Percentiles rank a stretch among this genome's conserved stretches.
Evolutionary conservation across 768 basidiomycete genomes (phyloP).

Genomic region (Lactarius hengduanensis): DNA sequence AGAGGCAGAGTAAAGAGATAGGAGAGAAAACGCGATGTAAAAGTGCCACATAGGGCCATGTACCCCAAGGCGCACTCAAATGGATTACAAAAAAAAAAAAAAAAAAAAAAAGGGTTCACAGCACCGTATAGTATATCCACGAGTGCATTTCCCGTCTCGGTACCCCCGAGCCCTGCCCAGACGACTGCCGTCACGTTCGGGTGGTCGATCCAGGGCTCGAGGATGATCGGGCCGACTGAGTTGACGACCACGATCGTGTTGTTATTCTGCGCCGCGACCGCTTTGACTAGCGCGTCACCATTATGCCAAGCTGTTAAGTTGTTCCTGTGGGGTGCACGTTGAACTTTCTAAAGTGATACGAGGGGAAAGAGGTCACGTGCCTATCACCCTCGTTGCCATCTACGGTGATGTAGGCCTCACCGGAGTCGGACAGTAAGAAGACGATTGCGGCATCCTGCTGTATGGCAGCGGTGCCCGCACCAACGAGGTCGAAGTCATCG

Average conservation of each 20-base stretch:
- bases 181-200: constrained; percentile 67
- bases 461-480: constrained; percentile 43
- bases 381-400: constrained; percentile 59
- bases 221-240: constrained; percentile 67
- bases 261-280: constrained; percentile 63
- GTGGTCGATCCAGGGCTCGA: constrained; percentile 72
- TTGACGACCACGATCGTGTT: constrained; percentile 83
- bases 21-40: too few relatives aligned
- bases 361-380: constrained; percentile 38
- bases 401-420: constrained; percentile 54
- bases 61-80: too few relatives aligned
- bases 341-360: background rate
- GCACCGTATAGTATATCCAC: constrained; percentile 75
- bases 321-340: constrained; percentile 11
- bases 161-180: constrained; percentile 59
- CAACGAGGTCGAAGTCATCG: constrained; percentile 61
- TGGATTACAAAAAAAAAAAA: too few relatives aligned
- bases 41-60: too few relatives aligned
- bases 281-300: constrained; percentile 43
- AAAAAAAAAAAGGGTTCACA: constrained; percentile 79
- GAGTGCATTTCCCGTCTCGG: constrained; percentile 63
- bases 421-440: constrained; percentile 41
- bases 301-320: constrained; percentile 43
- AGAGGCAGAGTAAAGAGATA: too few relatives aligned
- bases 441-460: constrained; percentile 53